Percentiles rank a stretch among this genome's conserved stretches.
These are phyloP conservation scores for Aspergillus spinulosporus DNA, from an alignment of 2,329 filamentous ascomycete genomes.

Conservation along the genomic window DNA sequence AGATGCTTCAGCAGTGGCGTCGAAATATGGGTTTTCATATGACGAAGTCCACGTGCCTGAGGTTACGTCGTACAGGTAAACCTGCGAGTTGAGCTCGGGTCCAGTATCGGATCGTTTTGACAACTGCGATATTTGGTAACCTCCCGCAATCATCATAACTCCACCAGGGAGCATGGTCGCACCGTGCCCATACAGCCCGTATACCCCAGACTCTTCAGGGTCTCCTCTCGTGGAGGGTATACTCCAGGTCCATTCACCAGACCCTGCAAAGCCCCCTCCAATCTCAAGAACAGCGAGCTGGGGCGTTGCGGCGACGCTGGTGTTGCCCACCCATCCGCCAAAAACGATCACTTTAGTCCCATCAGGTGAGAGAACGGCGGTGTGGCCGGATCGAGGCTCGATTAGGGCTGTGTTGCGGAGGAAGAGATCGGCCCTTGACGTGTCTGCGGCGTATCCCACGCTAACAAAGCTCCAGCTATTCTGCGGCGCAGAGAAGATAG, in stretches of 20 bases:
- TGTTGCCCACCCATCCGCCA: conserved; percentile 90
- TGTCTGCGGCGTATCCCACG: conserved; percentile 51
- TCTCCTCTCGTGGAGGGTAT: conserved; percentile 43
- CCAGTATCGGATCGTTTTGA: conserved; percentile 39
- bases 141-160: conserved; percentile 63
- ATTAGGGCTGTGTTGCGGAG: conserved; percentile 54
- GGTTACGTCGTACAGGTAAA: conserved; percentile 62
- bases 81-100: conserved; percentile 43
- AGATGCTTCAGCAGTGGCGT: conserved; percentile 6
- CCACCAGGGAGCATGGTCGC: conserved; percentile 62
- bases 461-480: conserved; percentile 81
- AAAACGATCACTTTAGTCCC: conserved; percentile 75
- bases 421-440: conserved; percentile 58
- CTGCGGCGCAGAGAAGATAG: conserved; percentile 82
- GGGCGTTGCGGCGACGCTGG: conserved; percentile 72
- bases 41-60: conserved; percentile 59
- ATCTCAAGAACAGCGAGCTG: conserved; percentile 77
- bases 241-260: conserved; percentile 47
- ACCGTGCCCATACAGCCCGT: conserved; percentile 62
- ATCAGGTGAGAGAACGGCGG: conserved; percentile 75
- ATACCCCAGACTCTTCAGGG: conserved; percentile 33
- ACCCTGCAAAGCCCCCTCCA: conserved; percentile 67
- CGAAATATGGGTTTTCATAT: conserved; percentile 52
- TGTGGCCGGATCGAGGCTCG: conserved; percentile 86
- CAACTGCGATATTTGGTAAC: conserved; percentile 52